Evolutionary conservation across 1,139 yeast genomes (phyloP).

Genomic region (Blastobotrys serpentis): DNA sequence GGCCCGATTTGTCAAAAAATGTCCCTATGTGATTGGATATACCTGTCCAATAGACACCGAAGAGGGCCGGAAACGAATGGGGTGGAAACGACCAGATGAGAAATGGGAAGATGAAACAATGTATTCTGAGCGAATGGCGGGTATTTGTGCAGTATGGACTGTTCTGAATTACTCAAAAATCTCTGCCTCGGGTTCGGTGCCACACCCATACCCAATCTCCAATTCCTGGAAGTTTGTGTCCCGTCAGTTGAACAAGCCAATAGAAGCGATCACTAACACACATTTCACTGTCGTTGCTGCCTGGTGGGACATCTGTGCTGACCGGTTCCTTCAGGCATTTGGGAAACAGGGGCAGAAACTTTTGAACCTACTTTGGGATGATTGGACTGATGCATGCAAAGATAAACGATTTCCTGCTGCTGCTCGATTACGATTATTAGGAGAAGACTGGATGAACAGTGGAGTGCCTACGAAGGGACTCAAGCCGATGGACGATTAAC

Average conservation of each 20-base stretch:
- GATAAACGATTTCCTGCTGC: constrained; percentile 68
- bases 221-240: constrained; percentile 71
- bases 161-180: constrained; percentile 53
- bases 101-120: constrained; percentile 73
- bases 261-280: constrained; percentile 53
- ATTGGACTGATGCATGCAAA: constrained; percentile 52
- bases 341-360: constrained; percentile 72
- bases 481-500: constrained; percentile 24
- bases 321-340: constrained; percentile 53
- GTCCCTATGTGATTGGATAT: constrained; percentile 85
- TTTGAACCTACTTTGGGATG: constrained; percentile 45
- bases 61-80: constrained; percentile 81
- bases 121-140: constrained; percentile 83
- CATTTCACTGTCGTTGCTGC: constrained; percentile 72
- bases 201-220: constrained; percentile 54
- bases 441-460: constrained; percentile 66
- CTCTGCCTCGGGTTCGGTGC: constrained; percentile 31
- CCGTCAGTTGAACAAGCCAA: constrained; percentile 60
- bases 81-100: constrained; percentile 66
- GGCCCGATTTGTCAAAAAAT: constrained; percentile 85
- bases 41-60: constrained; percentile 73
- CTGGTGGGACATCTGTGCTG: constrained; percentile 91
- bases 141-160: constrained; percentile 78
- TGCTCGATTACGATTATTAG: constrained; percentile 67
- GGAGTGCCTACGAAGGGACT: constrained; percentile 42